A percentile compares a stretch with the other conserved stretches of the same genome.
phyloP scores from a whole-genome alignment of 495 filamentous ascomycete species.

The Podospora appendiculata region DNA sequence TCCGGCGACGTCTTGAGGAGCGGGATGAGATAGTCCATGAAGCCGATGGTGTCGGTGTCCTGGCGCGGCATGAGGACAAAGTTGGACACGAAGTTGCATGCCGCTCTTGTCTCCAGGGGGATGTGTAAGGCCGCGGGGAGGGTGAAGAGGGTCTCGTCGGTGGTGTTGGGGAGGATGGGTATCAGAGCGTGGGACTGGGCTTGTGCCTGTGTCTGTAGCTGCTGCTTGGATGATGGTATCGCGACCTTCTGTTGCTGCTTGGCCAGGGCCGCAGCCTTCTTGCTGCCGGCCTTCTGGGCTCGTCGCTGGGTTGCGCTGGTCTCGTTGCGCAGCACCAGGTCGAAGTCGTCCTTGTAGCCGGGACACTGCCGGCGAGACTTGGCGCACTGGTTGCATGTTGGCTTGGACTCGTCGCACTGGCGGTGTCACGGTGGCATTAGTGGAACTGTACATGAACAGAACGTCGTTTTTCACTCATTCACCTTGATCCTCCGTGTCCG shows the following conservation, averaged over 20 bases:
- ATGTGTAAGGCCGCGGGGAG: slow-evolving; percentile 24
- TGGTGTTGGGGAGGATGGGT: background rate
- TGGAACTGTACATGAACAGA: background rate
- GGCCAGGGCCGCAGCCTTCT: background rate
- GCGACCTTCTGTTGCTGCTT: background rate
- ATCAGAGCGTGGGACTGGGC: background rate
- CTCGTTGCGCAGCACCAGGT: slow-evolving; percentile 59
- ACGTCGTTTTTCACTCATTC: background rate
- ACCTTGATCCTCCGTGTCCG: slow-evolving; percentile 66
- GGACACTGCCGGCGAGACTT: slow-evolving; percentile 61
- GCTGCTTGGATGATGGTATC: background rate
- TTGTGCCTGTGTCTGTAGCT: background rate
- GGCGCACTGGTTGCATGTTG: slow-evolving; percentile 59
- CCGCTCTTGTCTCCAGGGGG: slow-evolving; percentile 39
- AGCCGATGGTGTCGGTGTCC: slow-evolving; percentile 33
- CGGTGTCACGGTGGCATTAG: background rate
- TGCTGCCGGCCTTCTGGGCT: slow-evolving; percentile 26
- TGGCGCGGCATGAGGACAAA: slow-evolving; percentile 44
- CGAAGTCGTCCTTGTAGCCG: slow-evolving; percentile 62
- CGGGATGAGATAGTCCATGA: slow-evolving; percentile 50
- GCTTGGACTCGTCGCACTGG: slow-evolving; percentile 63
- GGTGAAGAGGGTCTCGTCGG: slow-evolving; percentile 7
- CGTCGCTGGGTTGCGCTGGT: slow-evolving; percentile 52
- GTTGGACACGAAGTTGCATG: slow-evolving; percentile 48
- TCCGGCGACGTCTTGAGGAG: slow-evolving; percentile 36